phyloP scores from a whole-genome alignment of 371 early-diverging fungal genomes.

The Nosema muscidifuracis region DNA sequence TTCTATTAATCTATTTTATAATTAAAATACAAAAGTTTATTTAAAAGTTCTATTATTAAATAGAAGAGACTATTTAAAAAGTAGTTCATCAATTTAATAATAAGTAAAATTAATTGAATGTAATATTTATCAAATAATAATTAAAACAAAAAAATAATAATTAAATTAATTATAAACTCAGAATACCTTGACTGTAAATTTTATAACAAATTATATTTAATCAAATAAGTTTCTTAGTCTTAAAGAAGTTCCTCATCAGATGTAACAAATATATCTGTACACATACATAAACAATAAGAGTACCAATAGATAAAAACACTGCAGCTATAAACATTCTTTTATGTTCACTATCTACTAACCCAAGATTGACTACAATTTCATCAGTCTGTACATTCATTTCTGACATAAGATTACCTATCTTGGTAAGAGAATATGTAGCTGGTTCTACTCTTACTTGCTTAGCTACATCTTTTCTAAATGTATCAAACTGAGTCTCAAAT shows the following conservation, averaged over 20 bases:
- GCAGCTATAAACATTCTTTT: slow-evolving; percentile 56
- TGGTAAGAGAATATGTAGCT: slow-evolving; percentile 53
- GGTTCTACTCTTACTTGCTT: slow-evolving; percentile 58
- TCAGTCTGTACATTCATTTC: slow-evolving; percentile 47
- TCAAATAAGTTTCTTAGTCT: slow-evolving; percentile 63
- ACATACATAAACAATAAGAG: slow-evolving; percentile 53
- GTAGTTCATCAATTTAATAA: too few relatives aligned
- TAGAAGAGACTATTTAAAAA: too few relatives aligned
- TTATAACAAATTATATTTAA: slow-evolving; percentile 26
- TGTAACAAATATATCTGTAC: slow-evolving; percentile 55
- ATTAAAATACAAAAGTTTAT: too few relatives aligned
- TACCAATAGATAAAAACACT: slow-evolving; percentile 49
- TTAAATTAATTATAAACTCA: too few relatives aligned
- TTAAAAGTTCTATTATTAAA: too few relatives aligned
- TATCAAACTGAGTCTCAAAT: slow-evolving; percentile 58
- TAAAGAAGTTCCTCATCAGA: slow-evolving; percentile 60
- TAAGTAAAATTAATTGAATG: too few relatives aligned
- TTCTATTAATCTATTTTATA: too few relatives aligned
- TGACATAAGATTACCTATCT: slow-evolving; percentile 57
- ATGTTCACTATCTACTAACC: slow-evolving; percentile 44
- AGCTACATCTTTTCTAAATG: slow-evolving; percentile 61
- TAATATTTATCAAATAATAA: too few relatives aligned
- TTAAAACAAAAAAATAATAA: too few relatives aligned
- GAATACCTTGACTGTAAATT: background rate
- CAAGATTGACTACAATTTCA: slow-evolving; percentile 34